Evolutionary conservation across 2,329 filamentous ascomycete species (phyloP).

Genomic region (Blastomyces percursus): DNA sequence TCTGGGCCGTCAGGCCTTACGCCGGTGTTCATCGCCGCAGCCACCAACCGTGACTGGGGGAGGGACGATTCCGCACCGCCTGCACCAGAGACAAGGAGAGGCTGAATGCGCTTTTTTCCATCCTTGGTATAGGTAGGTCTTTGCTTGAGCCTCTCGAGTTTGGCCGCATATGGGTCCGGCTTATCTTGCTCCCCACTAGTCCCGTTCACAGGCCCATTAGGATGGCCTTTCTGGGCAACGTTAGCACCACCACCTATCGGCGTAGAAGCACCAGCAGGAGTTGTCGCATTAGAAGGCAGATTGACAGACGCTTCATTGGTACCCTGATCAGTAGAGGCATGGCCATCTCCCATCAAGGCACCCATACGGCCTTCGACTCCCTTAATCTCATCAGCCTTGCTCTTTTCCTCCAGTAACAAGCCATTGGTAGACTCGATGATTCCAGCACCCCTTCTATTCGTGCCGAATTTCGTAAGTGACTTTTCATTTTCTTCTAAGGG

Average conservation of each 20-base stretch:
- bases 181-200: constrained; percentile 14
- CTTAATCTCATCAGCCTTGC: constrained; percentile 79
- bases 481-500: constrained; percentile 82
- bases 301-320: constrained; percentile 38
- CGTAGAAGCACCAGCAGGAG: constrained; percentile 25
- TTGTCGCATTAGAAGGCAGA: constrained; percentile 34
- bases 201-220: constrained; percentile 27
- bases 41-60: constrained; percentile 78
- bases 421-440: constrained; percentile 89
- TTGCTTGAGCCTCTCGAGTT: constrained; percentile 66
- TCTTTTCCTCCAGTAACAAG: constrained; percentile 75
- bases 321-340: constrained; percentile 43
- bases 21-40: constrained; percentile 54
- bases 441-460: constrained; percentile 73
- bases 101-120: constrained; percentile 90
- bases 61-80: constrained; percentile 78
- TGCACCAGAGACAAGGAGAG: constrained; percentile 80
- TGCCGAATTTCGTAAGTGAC: constrained; percentile 84
- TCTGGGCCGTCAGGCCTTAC: constrained; percentile 63
- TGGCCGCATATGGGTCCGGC: constrained; percentile 45
- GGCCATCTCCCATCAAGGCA: constrained; percentile 85
- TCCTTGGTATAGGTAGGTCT: constrained; percentile 92
- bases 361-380: constrained; percentile 94
- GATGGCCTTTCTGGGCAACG: constrained; percentile 22
- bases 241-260: constrained; percentile 17